Evolutionary conservation across 2,329 filamentous ascomycete genomes (phyloP).

Genomic region (Trichoderma sp.): DNA sequence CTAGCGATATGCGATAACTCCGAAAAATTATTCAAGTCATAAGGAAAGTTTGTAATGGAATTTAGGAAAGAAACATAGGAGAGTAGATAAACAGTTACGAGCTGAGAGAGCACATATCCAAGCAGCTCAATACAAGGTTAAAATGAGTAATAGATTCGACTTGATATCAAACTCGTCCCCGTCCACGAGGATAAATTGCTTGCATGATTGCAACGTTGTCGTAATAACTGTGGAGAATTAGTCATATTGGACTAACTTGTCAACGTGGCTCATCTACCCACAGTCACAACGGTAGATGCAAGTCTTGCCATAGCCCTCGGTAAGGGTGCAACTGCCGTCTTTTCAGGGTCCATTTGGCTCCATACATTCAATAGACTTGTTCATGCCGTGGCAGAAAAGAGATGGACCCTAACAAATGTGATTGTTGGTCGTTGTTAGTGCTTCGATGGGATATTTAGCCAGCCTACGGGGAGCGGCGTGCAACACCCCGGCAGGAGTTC

Average conservation of each 20-base stretch:
- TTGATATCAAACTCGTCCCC: neutral
- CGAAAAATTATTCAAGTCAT: neutral
- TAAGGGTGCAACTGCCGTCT: neutral
- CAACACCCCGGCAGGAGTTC: neutral
- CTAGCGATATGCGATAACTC: neutral
- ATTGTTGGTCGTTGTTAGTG: neutral
- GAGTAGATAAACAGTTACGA: neutral
- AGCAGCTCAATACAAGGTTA: neutral
- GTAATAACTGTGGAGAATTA: neutral
- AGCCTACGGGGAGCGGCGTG: neutral
- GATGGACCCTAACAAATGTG: neutral
- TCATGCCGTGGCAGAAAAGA: neutral
- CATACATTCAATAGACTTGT: neutral
- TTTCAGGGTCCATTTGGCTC: neutral
- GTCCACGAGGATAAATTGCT: neutral
- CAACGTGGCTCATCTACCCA: neutral
- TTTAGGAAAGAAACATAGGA: neutral
- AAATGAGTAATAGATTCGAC: neutral
- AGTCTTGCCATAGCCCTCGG: neutral
- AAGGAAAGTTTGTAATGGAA: neutral
- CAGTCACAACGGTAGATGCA: neutral
- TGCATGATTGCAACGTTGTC: neutral
- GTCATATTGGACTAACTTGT: neutral
- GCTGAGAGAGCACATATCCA: neutral
- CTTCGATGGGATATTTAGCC: neutral